Evolutionary conservation across 2,329 filamentous ascomycete species (phyloP), one percentile per base, ranked within the genome.

Genomic region (Mycocentrospora acerina): DNA sequence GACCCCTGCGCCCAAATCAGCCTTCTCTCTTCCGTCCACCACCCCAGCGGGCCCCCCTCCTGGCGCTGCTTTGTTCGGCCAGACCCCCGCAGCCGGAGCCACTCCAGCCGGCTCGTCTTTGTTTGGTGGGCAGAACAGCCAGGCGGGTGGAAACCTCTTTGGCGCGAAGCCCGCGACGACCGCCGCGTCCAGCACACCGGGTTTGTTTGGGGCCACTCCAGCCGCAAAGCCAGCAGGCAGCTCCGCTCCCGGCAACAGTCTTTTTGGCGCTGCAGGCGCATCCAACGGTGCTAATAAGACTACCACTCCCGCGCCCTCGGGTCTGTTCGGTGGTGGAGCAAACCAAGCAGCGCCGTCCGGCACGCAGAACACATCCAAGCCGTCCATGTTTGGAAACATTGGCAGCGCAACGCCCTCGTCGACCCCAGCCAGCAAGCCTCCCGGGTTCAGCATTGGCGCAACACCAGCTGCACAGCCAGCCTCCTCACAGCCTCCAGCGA

Each of bases 1-100:
- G 9, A 68, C 65, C 3, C 64, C 65, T 10, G 62, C 65, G 10
- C 30, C 58, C 13, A 61, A 51, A 28, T 69, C 69, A 48, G 63
- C 67, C 10, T 59, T 59, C n/a, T 51, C 55, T 24, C 55, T 67
- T 19, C 53, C 55, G n/a, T 68, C 66, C 3, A 69, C 66, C 4
- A 68, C 64, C 9, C 66, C 66, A 29, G 65, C 64, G n/a, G 66
- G 65, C 32, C 56, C 61, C 15, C 66, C 66, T 29, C 62, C 64
- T 10, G 62, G 60, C 10, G 38, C 37, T 29, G 59, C 40, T 38
- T 26, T 66, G 9, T 67, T 66, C 37, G 55, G 55, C 12, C 47
- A 53, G 40, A 37, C 45, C 7, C 37, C 38, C 17, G 44, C 49
- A n/a, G 19, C 62, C n/a, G n/a, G n/a, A n/a, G n/a, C n/a, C n/a